Conservation (phyloP, 371 early-diverging fungal genomes). For the Mortierella sp. region DNA sequence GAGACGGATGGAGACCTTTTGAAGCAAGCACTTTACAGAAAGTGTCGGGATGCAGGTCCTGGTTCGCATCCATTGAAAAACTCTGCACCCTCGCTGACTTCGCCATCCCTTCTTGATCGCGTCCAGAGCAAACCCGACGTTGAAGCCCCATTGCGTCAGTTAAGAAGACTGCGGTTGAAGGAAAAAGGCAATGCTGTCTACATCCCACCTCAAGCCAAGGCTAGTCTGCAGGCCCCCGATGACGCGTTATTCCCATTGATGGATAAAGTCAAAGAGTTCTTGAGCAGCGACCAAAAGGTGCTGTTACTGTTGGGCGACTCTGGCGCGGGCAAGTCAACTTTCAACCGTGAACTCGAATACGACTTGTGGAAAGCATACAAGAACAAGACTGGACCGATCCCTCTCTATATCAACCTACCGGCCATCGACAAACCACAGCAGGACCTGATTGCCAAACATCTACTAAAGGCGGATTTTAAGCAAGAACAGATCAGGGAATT, state of each 20-base stretch:
- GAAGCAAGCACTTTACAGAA: too few species aligned
- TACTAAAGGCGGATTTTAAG: not conserved
- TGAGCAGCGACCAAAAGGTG: not conserved
- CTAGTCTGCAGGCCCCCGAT: not conserved
- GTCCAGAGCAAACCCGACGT: not conserved
- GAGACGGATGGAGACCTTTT: not conserved
- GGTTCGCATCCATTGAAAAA: too few species aligned
- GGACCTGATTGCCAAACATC: slow-evolving; percentile 7
- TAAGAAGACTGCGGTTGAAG: not conserved
- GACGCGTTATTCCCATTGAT: too few species aligned
- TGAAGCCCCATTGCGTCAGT: too few species aligned
- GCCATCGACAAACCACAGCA: slow-evolving; percentile 9
- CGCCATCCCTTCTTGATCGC: too few species aligned
- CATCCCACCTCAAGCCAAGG: not conserved
- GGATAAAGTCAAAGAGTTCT: slow-evolving; percentile 4
- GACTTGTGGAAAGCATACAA: slow-evolving; percentile 9
- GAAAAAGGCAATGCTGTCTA: not conserved
- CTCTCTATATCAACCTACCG: not conserved
- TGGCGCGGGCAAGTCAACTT: slow-evolving; percentile 19
- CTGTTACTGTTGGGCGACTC: slow-evolving; percentile 19
- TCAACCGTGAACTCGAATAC: slow-evolving; percentile 5
- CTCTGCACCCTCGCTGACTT: too few species aligned
- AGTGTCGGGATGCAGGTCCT: too few species aligned
- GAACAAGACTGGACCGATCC: not conserved
- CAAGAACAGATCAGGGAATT: slow-evolving; percentile 9